Evolutionary conservation across 352 stramenopile genomes (phyloP), one percentile per base, ranked within the genome.

Genomic region (Elongisporangium undulatum): DNA sequence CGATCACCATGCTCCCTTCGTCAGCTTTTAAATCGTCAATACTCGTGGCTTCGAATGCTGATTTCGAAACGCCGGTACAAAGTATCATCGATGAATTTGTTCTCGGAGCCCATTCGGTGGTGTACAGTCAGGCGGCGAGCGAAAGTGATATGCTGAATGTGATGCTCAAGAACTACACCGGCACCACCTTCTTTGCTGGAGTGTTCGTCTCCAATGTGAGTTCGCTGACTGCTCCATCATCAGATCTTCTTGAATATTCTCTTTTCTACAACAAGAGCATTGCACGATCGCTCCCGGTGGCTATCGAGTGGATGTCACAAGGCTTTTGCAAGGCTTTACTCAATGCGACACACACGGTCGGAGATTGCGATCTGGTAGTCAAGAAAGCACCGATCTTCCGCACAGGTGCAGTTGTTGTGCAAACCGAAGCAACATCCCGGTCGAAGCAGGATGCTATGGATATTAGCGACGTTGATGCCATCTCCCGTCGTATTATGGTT

Each of bases 401-500:
- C 34, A 45, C 34, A 45, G 34, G 34, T 20, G 13, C 34, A 45
- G 58, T 65, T 19, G 55, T 53, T 12, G 55, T 75, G 0, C 61
- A 58, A 15, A 62, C 57, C 1, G 69, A 55, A 15, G 34, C 34
- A 45, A 45, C 34, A 45, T 45, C 34, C 12, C 34, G 34, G 34
- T 15, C 9, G 2, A 61, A 71, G 45, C 66, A 23, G 9, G 49
- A 51, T 17, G 56, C 68, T 51, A 64, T 62, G 22, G 64, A 67
- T 38, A 49, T 63, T 24, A 50, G 53, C 8, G 48, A 73, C 34
- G 53, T 65, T 56, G 67, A 82, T 22, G 68, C 70, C 4, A 51
- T 75, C 24, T 69, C 63, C 20, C 68, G 51, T 87, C 99, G 81
- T 72, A 98, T 90, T 70, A 96, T 67, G 95, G 96, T 91, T 59